Evolutionary conservation across 176 grass and related monocot species (phyloP), one percentile per base, ranked within the genome.

Genomic region (Thalia dealbata): DNA sequence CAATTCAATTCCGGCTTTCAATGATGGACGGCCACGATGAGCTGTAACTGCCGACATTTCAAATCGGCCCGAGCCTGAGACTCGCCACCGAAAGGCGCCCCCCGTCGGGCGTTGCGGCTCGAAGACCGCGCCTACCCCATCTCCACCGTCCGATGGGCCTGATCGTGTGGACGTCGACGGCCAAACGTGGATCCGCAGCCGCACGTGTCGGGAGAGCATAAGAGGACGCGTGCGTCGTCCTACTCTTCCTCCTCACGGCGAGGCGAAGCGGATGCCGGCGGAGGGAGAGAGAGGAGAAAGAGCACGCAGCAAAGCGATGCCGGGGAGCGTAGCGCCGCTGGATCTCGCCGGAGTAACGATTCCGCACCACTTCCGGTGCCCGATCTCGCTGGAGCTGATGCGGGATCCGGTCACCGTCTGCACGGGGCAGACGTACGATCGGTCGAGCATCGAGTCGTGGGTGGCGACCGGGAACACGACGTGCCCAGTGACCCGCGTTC

Each of bases 331-430:
- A 45, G 82, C 78, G 83, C 71, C 87, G 75, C 76, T 92, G 25
- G 89, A 92, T 71, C 78, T 87, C 73, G 81, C 78, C 71, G 83
- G 78, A 29, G 15, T 92, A 32, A 83, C 85, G 86, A 78, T 88
- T 7, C 89, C 95, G 15, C 88, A 85, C 80, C 87, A 99, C 83
- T 99, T 95, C 77, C 85, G 90, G 38, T 99, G 95, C 85, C 95
- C 95, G 24, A 95, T 99, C 74, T 99, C 95, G 16, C 85, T 99
- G 45, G 95, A 99, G 90, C 77, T 99, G 25, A 99, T 99, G 95
- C 62, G 79, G 64, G 95, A 99, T 71, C 95, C 95, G 4, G 95
- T 99, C 7, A 91, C 95, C 1, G 83, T 99, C 3, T 86, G 90
- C 28, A 99, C 95, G 27, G 95, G 95, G 32, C 87, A 91, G 75